Conservation (phyloP, 192 early-diverging fungal species). For the Entomortierella chlamydospora region DNA sequence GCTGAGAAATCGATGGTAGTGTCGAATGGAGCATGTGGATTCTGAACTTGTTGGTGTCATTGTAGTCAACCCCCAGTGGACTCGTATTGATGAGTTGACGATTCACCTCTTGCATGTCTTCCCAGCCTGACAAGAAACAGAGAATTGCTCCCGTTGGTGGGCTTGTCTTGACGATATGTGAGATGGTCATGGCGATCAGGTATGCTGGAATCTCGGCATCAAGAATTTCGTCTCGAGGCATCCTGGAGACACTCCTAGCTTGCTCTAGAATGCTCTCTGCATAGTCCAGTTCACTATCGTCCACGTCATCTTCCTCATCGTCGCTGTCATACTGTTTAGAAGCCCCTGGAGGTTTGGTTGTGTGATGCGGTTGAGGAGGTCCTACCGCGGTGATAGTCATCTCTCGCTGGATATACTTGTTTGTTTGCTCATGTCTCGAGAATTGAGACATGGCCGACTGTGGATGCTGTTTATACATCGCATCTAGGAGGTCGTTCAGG, state of each 20-base stretch:
- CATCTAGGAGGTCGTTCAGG: slow-evolving; percentile 67
- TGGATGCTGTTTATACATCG: slow-evolving; percentile 36
- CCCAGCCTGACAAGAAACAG: slow-evolving; percentile 78
- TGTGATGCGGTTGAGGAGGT: slow-evolving; percentile 25
- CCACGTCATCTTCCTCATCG: slow-evolving; percentile 54
- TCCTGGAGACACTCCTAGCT: slow-evolving; percentile 41
- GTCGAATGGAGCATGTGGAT: slow-evolving; percentile 72
- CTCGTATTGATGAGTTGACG: slow-evolving; percentile 57
- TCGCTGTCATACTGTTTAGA: slow-evolving; percentile 40
- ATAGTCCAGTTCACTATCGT: slow-evolving; percentile 48
- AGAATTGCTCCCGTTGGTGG: slow-evolving; percentile 71
- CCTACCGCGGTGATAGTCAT: slow-evolving; percentile 39
- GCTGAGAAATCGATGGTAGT: slow-evolving; percentile 69
- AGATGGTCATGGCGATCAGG: slow-evolving; percentile 55
- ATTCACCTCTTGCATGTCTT: slow-evolving; percentile 67
- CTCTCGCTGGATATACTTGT: slow-evolving; percentile 59
- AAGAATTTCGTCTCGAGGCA: slow-evolving; percentile 47
- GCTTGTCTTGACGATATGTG: slow-evolving; percentile 56
- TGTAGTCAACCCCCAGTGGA: slow-evolving; percentile 59
- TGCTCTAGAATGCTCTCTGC: slow-evolving; percentile 57
- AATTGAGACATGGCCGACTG: slow-evolving; percentile 23
- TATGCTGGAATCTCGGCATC: slow-evolving; percentile 57
- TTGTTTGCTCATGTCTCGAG: slow-evolving; percentile 44
- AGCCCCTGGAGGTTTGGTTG: background rate
- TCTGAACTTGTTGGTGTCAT: slow-evolving; percentile 59